Conservation (phyloP, 495 filamentous ascomycete genomes). For the Baudoinia panamericana region DNA sequence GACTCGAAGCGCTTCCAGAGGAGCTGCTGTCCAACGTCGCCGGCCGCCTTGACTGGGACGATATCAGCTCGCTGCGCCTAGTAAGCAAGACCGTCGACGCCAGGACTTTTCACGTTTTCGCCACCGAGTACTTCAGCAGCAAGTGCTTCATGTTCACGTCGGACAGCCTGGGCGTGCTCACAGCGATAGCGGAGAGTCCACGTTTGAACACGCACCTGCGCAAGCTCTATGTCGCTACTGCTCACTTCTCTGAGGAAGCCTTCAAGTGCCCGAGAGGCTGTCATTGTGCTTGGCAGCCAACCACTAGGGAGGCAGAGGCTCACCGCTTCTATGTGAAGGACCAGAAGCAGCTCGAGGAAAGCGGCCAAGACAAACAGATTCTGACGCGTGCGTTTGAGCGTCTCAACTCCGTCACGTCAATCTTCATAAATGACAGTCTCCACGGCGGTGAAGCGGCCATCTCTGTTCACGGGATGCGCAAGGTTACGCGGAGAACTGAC, state of each 20-base stretch:
- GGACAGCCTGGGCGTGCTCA: slow-evolving; percentile 13
- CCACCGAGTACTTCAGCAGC: slow-evolving; percentile 11
- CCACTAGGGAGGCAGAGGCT: slow-evolving; percentile 7
- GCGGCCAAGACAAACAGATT: slow-evolving; percentile 3
- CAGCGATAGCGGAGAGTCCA: slow-evolving; percentile 4
- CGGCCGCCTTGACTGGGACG: slow-evolving; percentile 10
- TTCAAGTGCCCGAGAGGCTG: slow-evolving; percentile 6
- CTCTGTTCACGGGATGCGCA: background rate
- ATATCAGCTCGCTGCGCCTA: slow-evolving; percentile 11
- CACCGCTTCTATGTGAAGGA: slow-evolving; percentile 5
- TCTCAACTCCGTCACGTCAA: slow-evolving; percentile 1
- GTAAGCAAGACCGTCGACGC: slow-evolving; percentile 8
- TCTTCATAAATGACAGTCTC: background rate
- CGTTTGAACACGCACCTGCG: slow-evolving; percentile 5
- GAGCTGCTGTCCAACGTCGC: slow-evolving; percentile 19
- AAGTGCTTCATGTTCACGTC: slow-evolving; percentile 15
- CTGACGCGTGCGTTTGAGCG: slow-evolving; percentile 8
- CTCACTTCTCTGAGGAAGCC: slow-evolving; percentile 7
- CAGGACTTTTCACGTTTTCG: slow-evolving; percentile 16
- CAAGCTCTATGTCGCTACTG: slow-evolving; percentile 9
- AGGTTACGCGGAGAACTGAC: background rate
- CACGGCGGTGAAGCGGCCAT: background rate
- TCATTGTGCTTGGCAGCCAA: slow-evolving; percentile 6
- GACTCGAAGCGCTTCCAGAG: slow-evolving; percentile 10
- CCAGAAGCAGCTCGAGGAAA: slow-evolving; percentile 9